Conservation (phyloP, 352 stramenopile genomes). For the Pythium guiyangense region DNA sequence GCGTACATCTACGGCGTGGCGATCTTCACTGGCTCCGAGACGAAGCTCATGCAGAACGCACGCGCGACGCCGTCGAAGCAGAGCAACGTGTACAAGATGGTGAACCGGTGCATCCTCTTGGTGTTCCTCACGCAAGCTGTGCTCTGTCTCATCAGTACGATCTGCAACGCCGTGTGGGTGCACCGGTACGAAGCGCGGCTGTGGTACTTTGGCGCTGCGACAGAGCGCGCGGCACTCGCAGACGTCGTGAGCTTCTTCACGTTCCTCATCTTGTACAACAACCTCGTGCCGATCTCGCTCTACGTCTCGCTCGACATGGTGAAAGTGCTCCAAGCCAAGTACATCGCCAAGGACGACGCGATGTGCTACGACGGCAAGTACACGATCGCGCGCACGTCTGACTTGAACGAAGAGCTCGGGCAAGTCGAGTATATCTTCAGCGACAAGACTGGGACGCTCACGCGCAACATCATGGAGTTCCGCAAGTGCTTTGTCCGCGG, state of each 20-base stretch:
- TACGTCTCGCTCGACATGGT: conserved; percentile 97
- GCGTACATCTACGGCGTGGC: conserved; percentile 68
- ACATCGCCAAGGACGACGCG: conserved; percentile 51
- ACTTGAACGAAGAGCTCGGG: conserved; percentile 92
- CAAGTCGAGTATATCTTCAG: conserved; percentile 98
- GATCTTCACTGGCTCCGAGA: conserved; percentile 89
- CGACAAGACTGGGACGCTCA: conserved; percentile 99
- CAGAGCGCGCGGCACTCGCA: conserved; percentile 12
- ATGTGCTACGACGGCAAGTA: conserved; percentile 87
- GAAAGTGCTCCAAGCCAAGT: conserved; percentile 80
- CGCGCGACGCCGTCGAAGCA: conserved; percentile 62
- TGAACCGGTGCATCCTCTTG: conserved; percentile 66
- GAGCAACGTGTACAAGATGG: conserved; percentile 66
- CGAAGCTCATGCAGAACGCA: conserved; percentile 83
- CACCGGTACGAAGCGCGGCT: conserved; percentile 26
- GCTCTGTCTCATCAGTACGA: conserved; percentile 67
- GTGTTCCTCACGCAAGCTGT: conserved; percentile 59
- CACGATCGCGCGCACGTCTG: conserved; percentile 80
- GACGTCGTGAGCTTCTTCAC: conserved; percentile 87
- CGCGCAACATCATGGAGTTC: conserved; percentile 98
- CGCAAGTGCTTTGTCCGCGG: conserved; percentile 87
- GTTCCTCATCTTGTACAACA: conserved; percentile 95
- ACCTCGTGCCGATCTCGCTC: conserved; percentile 96
- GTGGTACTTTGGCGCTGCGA: conserved; percentile 44
- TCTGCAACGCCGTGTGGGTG: conserved; percentile 51